Percentiles rank a stretch among this genome's conserved stretches.
Conservation (phyloP, 108 stramenopile species). For the Heterococcus sp. region DNA sequence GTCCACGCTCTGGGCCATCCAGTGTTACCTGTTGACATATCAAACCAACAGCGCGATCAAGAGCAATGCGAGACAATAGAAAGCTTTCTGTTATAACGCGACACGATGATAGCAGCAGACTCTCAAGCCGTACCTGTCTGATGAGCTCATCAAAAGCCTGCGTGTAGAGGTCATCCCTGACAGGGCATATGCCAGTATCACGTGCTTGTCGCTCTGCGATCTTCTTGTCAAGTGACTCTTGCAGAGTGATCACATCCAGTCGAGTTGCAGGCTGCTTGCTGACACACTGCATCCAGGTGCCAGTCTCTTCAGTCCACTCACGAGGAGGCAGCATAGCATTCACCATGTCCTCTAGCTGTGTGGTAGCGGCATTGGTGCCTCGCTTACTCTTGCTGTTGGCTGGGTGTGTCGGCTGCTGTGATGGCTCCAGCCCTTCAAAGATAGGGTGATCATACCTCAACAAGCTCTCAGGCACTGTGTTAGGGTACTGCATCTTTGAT, state of each 20-base stretch:
- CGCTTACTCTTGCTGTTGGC: no score
- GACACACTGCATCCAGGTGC: constrained; percentile 71
- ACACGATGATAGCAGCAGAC: constrained; percentile 59
- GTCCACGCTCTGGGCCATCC: constrained; percentile 66
- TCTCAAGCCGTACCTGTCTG: constrained; percentile 44
- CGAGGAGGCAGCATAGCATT: constrained; percentile 67
- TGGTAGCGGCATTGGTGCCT: constrained; percentile 1
- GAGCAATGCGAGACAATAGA: no score
- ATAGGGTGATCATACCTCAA: constrained; percentile 55
- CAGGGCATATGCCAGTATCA: constrained; percentile 69
- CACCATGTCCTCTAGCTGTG: constrained; percentile 66
- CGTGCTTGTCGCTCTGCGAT: constrained; percentile 68
- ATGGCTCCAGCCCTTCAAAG: constrained; percentile 46
- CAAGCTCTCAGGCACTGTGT: constrained; percentile 28
- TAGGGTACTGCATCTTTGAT: constrained; percentile 44
- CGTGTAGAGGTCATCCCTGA: constrained; percentile 67
- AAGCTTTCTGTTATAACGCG: no score
- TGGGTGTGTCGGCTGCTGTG: no score
- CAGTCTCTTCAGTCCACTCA: constrained; percentile 68
- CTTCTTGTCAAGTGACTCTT: constrained; percentile 63
- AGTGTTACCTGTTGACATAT: constrained; percentile 64
- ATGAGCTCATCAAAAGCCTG: constrained; percentile 65
- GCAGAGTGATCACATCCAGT: constrained; percentile 66
- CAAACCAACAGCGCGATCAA: constrained; percentile 54
- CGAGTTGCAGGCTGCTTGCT: constrained; percentile 65